Conservation (phyloP, 257 asterid species). For the Solanum commersonii region DNA sequence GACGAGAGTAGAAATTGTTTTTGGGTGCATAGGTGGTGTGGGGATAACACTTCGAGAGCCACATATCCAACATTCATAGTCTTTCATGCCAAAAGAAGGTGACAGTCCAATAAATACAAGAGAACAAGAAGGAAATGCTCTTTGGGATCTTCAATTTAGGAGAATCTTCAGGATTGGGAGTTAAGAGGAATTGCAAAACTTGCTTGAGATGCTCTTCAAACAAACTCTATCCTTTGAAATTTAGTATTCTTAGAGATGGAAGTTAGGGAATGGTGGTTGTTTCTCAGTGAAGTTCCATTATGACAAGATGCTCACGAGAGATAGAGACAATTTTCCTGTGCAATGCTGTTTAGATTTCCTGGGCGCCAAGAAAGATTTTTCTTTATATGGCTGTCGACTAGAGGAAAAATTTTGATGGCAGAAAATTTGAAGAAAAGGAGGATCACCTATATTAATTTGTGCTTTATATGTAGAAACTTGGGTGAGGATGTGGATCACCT, state of each 20-base stretch:
- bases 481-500: neutral
- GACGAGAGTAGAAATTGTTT: neutral
- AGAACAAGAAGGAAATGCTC: neutral
- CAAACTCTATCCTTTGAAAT: neutral
- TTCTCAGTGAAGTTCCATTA: neutral
- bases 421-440: neutral
- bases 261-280: neutral
- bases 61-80: neutral
- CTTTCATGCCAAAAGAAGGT: neutral
- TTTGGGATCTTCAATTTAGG: neutral
- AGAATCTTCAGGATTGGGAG: neutral
- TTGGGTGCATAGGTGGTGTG: neutral
- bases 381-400: neutral
- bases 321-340: neutral
- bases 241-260: neutral
- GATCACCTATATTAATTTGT: neutral
- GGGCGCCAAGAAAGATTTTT: neutral
- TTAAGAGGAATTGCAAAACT: neutral
- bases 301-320: neutral
- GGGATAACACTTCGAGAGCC: neutral
- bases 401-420: neutral
- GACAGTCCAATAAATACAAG: neutral
- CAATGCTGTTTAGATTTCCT: neutral
- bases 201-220: neutral
- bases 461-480: neutral